Percentiles rank a stretch among this genome's conserved stretches.
Conservation (phyloP, 257 asterid species). For the Eucommia ulmoides region DNA sequence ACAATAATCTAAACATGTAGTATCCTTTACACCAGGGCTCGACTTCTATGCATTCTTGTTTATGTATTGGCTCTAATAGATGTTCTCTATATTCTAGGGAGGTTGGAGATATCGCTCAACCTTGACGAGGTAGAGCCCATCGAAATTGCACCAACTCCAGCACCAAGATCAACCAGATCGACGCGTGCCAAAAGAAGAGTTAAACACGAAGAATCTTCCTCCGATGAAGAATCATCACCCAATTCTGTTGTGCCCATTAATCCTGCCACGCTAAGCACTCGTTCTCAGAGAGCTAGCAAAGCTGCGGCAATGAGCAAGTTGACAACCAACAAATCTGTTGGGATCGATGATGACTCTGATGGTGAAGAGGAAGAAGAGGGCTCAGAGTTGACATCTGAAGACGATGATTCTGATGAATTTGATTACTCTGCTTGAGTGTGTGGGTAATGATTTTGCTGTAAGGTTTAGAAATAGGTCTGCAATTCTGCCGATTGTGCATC, state of each 20-base stretch:
- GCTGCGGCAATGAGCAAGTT: conserved; percentile 73
- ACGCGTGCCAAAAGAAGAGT: conserved; percentile 46
- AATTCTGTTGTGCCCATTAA: conserved; percentile 45
- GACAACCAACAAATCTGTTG: conserved; percentile 25
- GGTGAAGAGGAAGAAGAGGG: conserved; percentile 18
- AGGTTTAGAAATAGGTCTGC: no score
- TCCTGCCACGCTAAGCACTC: conserved; percentile 29
- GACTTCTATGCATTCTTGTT: no score
- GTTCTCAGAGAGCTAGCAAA: conserved; percentile 90
- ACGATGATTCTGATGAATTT: conserved; percentile 27
- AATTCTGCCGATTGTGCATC: no score
- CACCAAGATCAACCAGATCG: conserved; percentile 36
- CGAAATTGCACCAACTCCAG: conserved; percentile 63
- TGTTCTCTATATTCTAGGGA: conserved; percentile 28
- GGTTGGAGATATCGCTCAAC: conserved; percentile 36
- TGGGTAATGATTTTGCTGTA: no score
- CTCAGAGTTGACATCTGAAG: conserved; percentile 57
- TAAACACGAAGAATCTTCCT: conserved; percentile 36
- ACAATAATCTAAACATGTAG: no score
- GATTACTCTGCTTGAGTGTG: conserved; percentile 7
- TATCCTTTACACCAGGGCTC: no score
- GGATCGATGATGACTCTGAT: conserved; percentile 44
- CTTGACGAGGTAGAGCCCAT: conserved; percentile 28
- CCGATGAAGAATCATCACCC: conserved; percentile 55
- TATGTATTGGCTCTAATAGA: no score